phyloP scores from a whole-genome alignment of 2,329 filamentous ascomycete species.

The Trichoderma oligosporum region DNA sequence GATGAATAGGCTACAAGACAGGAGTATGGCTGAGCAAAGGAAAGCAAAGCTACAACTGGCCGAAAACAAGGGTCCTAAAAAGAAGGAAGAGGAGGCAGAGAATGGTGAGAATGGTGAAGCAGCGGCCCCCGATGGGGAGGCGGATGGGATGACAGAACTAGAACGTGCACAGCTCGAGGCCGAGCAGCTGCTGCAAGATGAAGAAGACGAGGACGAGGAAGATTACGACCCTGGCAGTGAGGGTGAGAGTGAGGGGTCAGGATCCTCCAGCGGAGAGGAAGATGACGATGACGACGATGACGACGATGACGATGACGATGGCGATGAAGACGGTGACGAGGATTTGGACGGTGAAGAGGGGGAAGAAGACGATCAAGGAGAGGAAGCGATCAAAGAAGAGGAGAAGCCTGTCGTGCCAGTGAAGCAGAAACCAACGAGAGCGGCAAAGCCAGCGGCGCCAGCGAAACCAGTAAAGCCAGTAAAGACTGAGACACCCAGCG shows the following conservation, averaged over 20 bases:
- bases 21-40: slow-evolving; percentile 65
- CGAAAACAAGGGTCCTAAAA: slow-evolving; percentile 53
- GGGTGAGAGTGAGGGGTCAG: slow-evolving; percentile 56
- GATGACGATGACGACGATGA: slow-evolving; percentile 51
- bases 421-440: background rate
- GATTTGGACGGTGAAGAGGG: slow-evolving; percentile 35
- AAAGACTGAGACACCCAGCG: slow-evolving; percentile 18
- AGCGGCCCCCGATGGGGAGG: slow-evolving; percentile 34
- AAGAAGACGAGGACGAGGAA: slow-evolving; percentile 62
- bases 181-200: slow-evolving; percentile 54
- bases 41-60: slow-evolving; percentile 61
- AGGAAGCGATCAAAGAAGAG: slow-evolving; percentile 23
- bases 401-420: slow-evolving; percentile 18
- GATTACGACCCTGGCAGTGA: slow-evolving; percentile 63
- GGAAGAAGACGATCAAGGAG: slow-evolving; percentile 22
- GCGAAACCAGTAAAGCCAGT: background rate
- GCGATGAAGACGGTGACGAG: slow-evolving; percentile 38
- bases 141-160: slow-evolving; percentile 45
- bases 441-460: background rate
- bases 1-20: slow-evolving; percentile 58
- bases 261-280: slow-evolving; percentile 47
- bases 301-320: slow-evolving; percentile 41
- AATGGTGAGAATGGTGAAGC: slow-evolving; percentile 36
- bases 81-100: slow-evolving; percentile 39
- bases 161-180: slow-evolving; percentile 48